Conservation (phyloP, 495 filamentous ascomycete species). For the Cladorrhinum samala region DNA sequence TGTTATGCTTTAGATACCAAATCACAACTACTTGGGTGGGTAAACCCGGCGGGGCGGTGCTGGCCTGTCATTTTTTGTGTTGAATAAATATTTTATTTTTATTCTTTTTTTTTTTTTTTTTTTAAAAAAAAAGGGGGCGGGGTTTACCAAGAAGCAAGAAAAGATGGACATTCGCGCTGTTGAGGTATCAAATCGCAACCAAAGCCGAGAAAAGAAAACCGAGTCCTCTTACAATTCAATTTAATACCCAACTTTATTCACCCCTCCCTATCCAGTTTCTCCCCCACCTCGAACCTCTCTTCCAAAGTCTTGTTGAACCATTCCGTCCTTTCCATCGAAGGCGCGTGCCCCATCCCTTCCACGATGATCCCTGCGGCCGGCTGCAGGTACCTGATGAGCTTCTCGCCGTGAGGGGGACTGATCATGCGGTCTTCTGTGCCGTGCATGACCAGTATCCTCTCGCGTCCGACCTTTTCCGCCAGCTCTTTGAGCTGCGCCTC, state of each 20-base stretch:
- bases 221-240: too few relatives aligned
- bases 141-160: too few relatives aligned
- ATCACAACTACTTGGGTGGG: too few relatives aligned
- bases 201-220: too few relatives aligned
- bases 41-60: too few relatives aligned
- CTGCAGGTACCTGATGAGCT: slow-evolving; percentile 48
- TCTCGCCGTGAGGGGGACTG: slow-evolving; percentile 55
- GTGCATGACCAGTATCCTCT: slow-evolving; percentile 68
- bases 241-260: neutral
- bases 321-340: slow-evolving; percentile 54
- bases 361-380: slow-evolving; percentile 47
- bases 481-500: slow-evolving; percentile 55
- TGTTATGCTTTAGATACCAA: slow-evolving; percentile 62
- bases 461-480: slow-evolving; percentile 59
- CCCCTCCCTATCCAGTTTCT: slow-evolving; percentile 31
- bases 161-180: too few relatives aligned
- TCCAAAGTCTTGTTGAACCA: slow-evolving; percentile 57
- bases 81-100: neutral
- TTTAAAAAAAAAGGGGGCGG: too few relatives aligned
- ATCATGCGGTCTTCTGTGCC: slow-evolving; percentile 73
- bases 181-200: too few relatives aligned
- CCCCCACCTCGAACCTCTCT: slow-evolving; percentile 36
- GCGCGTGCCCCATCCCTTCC: slow-evolving; percentile 64
- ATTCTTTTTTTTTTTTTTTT: too few relatives aligned
- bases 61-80: neutral